Percentiles rank a stretch among this genome's conserved stretches.
These are phyloP conservation scores for Tricholomella constricta DNA, from an alignment of 768 basidiomycete species.

Conservation along the genomic window DNA sequence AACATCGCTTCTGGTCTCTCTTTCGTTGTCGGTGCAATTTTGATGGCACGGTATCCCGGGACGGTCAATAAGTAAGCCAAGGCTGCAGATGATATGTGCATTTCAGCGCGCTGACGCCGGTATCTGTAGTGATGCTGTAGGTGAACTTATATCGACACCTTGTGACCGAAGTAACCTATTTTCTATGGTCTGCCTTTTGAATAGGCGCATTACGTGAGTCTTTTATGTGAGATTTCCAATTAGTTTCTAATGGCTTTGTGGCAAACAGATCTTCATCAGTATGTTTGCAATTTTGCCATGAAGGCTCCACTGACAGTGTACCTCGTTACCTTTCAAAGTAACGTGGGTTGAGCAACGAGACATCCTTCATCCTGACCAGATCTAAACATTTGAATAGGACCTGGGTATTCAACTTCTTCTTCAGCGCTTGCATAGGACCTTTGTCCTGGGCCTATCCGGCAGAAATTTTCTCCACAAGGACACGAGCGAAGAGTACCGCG, in stretches of 20 bases:
- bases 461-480: constrained; percentile 46
- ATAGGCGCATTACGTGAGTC: constrained; percentile 42
- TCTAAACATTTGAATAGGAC: constrained; percentile 24
- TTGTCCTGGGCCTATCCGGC: constrained; percentile 49
- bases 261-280: constrained; percentile 46
- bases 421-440: constrained; percentile 46
- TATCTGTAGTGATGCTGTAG: constrained; percentile 34
- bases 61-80: constrained; percentile 41
- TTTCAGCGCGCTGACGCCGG: neutral
- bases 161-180: too few relatives aligned
- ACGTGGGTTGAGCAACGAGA: constrained; percentile 22
- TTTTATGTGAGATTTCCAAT: too few relatives aligned
- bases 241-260: too few relatives aligned
- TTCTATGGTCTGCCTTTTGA: neutral
- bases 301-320: neutral
- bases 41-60: constrained; percentile 46
- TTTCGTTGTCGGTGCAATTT: constrained; percentile 44
- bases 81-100: neutral
- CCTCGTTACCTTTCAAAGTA: constrained; percentile 11
- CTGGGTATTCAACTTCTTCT: constrained; percentile 52
- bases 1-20: constrained; percentile 43
- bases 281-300: constrained; percentile 7
- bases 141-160: too few relatives aligned
- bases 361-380: neutral
- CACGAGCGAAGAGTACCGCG: constrained; percentile 46